These are phyloP conservation scores for Stemphylium vesicarium DNA, from an alignment of 2,329 filamentous ascomycete species.

Conservation along the genomic window DNA sequence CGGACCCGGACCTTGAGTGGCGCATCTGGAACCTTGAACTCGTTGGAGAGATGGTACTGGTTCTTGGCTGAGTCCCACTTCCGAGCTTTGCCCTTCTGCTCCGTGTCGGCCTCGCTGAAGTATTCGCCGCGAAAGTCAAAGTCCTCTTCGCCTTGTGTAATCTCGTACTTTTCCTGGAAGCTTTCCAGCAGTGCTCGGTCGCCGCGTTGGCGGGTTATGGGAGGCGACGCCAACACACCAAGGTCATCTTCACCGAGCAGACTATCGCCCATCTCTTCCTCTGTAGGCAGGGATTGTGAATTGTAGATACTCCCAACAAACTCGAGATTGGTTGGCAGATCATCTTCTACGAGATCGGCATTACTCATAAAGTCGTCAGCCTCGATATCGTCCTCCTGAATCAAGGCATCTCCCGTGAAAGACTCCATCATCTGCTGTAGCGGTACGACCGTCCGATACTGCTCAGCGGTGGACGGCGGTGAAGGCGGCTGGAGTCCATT, in stretches of 20 bases:
- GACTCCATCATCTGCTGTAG: conserved; percentile 89
- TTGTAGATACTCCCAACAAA: conserved; percentile 65
- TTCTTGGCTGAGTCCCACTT: conserved; percentile 82
- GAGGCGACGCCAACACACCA: conserved; percentile 43
- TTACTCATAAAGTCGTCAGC: conserved; percentile 48
- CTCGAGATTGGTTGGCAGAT: conserved; percentile 48
- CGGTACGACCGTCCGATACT: conserved; percentile 87
- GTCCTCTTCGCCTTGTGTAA: conserved; percentile 64
- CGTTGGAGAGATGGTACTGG: conserved; percentile 71
- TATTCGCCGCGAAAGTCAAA: conserved; percentile 79
- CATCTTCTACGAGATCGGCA: conserved; percentile 49
- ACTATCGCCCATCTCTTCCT: conserved; percentile 52
- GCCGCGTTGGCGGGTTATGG: conserved; percentile 39
- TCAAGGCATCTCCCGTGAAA: conserved; percentile 85
- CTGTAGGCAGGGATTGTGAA: conserved; percentile 48
- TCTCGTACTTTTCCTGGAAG: conserved; percentile 61
- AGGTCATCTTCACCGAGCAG: conserved; percentile 51
- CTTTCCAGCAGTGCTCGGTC: conserved; percentile 54
- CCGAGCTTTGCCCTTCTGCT: conserved; percentile 71
- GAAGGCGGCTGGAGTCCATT: conserved; percentile 83
- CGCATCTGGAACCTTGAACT: conserved; percentile 66
- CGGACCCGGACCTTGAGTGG: conserved; percentile 80
- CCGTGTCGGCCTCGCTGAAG: conserved; percentile 67
- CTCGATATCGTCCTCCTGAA: conserved; percentile 64
- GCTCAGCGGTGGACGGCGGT: conserved; percentile 79